Evolutionary conservation across 2,329 filamentous ascomycete genomes (phyloP).

Genomic region (Biscogniauxia sp.): DNA sequence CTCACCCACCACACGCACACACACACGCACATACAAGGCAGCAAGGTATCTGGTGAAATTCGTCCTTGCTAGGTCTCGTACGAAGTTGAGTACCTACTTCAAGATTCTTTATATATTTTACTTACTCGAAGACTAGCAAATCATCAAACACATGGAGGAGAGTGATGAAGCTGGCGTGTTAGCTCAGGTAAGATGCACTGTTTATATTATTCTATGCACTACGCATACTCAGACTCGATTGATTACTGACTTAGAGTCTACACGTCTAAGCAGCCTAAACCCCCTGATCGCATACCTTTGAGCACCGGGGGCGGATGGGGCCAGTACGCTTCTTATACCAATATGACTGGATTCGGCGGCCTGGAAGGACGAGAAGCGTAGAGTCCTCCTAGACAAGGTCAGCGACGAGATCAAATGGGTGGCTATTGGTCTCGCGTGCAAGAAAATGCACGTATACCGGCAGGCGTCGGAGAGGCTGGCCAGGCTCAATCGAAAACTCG

Average conservation of each 20-base stretch:
- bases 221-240: not conserved
- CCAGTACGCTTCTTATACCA: not conserved
- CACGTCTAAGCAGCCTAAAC: not conserved
- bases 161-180: not conserved
- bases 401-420: constrained; percentile 17
- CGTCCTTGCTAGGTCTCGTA: too few relatives aligned
- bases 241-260: not conserved
- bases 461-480: constrained; percentile 4
- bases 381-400: constrained; percentile 9
- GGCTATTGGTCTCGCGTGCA: constrained; percentile 14
- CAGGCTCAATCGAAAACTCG: not conserved
- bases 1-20: too few relatives aligned
- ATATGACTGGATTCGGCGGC: not conserved
- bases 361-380: constrained; percentile 14
- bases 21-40: too few relatives aligned
- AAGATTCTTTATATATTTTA: too few relatives aligned
- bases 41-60: too few relatives aligned
- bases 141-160: not conserved
- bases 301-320: not conserved
- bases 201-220: not conserved
- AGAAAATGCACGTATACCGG: constrained; percentile 7
- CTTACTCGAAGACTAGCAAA: not conserved
- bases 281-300: not conserved
- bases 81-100: too few relatives aligned
- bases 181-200: not conserved